Percentiles rank a stretch among this genome's conserved stretches.
Conservation (phyloP, 176 grass and related monocot genomes). For the Aegilops speltoides region DNA sequence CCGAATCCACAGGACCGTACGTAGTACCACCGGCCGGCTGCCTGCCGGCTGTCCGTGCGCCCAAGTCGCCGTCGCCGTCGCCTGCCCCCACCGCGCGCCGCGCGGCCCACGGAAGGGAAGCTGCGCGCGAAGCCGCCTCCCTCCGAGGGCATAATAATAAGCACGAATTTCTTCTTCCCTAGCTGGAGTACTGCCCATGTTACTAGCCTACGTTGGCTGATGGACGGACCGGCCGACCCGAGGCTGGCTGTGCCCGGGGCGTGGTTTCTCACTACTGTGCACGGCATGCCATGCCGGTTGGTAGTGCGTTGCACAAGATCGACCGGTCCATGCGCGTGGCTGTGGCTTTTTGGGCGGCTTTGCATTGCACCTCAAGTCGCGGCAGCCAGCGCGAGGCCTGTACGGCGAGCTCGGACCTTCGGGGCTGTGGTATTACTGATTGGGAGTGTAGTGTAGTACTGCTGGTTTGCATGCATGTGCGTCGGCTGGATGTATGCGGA, state of each 20-base stretch:
- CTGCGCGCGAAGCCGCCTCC: slow-evolving; percentile 41
- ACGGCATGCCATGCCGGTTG: neutral
- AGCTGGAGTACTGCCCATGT: neutral
- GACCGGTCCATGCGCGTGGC: neutral
- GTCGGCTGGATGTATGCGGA: neutral
- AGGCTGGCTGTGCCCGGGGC: neutral
- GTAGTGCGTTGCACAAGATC: neutral
- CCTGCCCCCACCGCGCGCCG: neutral
- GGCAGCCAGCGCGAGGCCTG: neutral
- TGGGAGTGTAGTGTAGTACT: no score
- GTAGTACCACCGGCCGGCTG: neutral
- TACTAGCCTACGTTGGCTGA: neutral
- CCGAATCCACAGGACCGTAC: neutral
- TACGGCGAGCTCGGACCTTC: neutral
- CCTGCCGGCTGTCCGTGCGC: neutral
- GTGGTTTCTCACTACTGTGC: slow-evolving; percentile 43
- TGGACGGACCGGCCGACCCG: no score
- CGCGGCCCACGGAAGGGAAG: slow-evolving; percentile 23
- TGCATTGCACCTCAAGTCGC: neutral
- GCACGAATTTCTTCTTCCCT: neutral
- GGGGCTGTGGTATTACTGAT: neutral
- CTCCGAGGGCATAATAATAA: neutral
- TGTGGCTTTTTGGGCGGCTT: neutral
- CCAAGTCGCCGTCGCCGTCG: slow-evolving; percentile 20
- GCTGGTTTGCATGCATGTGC: neutral